Evolutionary conservation across 148 eudicot species (phyloP), one percentile per base, ranked within the genome.

Genomic region (Persicaria tinctoria): DNA sequence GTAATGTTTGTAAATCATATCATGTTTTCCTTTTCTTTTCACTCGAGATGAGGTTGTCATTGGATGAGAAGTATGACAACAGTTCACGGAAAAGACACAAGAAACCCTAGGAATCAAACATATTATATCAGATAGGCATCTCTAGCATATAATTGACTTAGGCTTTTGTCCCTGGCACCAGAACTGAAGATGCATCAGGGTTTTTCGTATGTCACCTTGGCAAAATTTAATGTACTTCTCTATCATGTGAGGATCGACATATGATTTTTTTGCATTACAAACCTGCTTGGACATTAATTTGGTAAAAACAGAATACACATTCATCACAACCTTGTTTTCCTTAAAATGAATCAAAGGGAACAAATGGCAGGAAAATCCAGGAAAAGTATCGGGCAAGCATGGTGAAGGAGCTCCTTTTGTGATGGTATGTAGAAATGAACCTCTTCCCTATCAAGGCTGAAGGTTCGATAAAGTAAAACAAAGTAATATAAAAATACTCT

Each of bases 171-270:
- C 88, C 78, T 94, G 98, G 82, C 91, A 88, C 98, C 97, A 94
- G 76, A 94, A 94, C 76, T 94, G 98, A 81, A 94, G 96, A 77
- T 80, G 83, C 84, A 81, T 76, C 79, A 91, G 82, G 75, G 87
- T 86, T 87, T 90, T 94, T 49, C 96, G 97, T 27, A 91, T 90
- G 80, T 94, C 98, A 72, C 93, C 82, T 53, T 84, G 74, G 80
- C 97, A 90, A 76, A 76, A 82, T 44, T 79, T 68, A 79, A 90
- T 85, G 78, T 87, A 88, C 74, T 88, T 82, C 76, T 94, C 89
- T 74, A 89, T 74, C 70, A 92, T 75, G 75, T 70, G 68, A 75
- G 93, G 88, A 45, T 86, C 84, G 74, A 86, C 56, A 60, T 77
- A 73, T 51, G 85, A 88, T 77, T 87, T 85, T 74, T 94, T 96